Evolutionary conservation across 345 rosid species (phyloP).

Genomic region (Citrus sinensis): DNA sequence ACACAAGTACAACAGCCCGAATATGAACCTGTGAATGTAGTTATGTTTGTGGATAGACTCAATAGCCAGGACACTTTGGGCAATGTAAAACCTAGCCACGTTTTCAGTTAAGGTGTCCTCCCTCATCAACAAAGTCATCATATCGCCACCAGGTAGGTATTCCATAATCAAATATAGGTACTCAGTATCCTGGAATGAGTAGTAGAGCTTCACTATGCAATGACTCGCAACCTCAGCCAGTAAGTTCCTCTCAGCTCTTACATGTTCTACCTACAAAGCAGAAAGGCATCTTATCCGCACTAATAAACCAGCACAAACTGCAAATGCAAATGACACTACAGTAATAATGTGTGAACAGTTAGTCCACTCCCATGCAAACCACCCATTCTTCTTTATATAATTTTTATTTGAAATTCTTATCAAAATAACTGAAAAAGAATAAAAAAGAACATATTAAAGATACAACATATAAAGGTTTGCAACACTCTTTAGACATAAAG

Average conservation of each 20-base stretch:
- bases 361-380: background rate
- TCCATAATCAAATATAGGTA: constrained; percentile 93
- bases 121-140: constrained; percentile 94
- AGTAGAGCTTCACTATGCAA: constrained; percentile 91
- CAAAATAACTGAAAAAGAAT: background rate
- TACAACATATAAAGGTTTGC: background rate
- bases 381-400: background rate
- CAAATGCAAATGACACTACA: background rate
- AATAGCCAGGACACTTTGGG: constrained; percentile 92
- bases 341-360: background rate
- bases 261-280: constrained; percentile 82
- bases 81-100: constrained; percentile 86
- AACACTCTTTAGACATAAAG: background rate
- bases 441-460: background rate
- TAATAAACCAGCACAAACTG: background rate
- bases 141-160: constrained; percentile 96
- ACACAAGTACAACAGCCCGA: constrained; percentile 14
- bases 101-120: constrained; percentile 84
- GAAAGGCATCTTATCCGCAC: constrained; percentile 5
- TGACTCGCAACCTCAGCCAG: constrained; percentile 98
- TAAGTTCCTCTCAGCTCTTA: constrained; percentile 94
- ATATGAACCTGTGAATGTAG: constrained; percentile 82
- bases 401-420: background rate
- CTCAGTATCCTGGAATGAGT: constrained; percentile 93
- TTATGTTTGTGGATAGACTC: constrained; percentile 93